Conservation (phyloP, 768 basidiomycete species). For the Suillus bovinus region DNA sequence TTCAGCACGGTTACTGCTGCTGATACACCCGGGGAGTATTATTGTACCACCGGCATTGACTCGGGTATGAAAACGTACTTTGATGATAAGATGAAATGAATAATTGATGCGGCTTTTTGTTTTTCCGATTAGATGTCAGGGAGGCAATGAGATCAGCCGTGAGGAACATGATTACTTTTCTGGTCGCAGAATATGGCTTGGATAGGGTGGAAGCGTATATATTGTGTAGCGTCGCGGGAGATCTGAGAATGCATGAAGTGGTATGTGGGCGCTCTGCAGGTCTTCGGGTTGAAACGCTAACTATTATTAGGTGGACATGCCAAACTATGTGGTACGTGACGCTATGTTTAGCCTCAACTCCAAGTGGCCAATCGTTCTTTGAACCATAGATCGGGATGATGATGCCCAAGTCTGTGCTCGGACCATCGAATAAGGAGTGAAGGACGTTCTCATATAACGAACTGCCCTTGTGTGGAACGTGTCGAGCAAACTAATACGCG, state of each 20-base stretch:
- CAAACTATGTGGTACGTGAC: constrained; percentile 56
- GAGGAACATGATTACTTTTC: constrained; percentile 56
- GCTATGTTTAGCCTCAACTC: background rate
- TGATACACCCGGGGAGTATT: constrained; percentile 40
- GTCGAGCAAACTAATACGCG: background rate
- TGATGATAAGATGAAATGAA: background rate
- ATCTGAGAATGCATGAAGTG: constrained; percentile 63
- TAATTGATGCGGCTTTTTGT: background rate
- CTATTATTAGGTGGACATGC: constrained; percentile 56
- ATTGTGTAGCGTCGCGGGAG: constrained; percentile 60
- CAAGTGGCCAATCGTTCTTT: background rate
- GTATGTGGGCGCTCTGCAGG: constrained; percentile 24
- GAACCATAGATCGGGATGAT: constrained; percentile 59
- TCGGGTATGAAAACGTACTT: constrained; percentile 30
- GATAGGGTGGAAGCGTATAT: constrained; percentile 55
- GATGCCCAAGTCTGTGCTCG: constrained; percentile 48
- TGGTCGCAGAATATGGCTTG: constrained; percentile 45
- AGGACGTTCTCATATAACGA: background rate
- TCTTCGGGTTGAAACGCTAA: constrained; percentile 1
- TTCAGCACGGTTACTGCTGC: constrained; percentile 39
- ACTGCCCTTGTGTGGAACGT: background rate
- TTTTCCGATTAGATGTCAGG: constrained; percentile 39
- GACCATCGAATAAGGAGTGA: constrained; percentile 2
- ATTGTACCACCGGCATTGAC: constrained; percentile 59
- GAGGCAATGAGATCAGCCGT: constrained; percentile 58